Evolutionary conservation across 140 eudicot genomes (phyloP).

Genomic region (Bidens hawaiensis): DNA sequence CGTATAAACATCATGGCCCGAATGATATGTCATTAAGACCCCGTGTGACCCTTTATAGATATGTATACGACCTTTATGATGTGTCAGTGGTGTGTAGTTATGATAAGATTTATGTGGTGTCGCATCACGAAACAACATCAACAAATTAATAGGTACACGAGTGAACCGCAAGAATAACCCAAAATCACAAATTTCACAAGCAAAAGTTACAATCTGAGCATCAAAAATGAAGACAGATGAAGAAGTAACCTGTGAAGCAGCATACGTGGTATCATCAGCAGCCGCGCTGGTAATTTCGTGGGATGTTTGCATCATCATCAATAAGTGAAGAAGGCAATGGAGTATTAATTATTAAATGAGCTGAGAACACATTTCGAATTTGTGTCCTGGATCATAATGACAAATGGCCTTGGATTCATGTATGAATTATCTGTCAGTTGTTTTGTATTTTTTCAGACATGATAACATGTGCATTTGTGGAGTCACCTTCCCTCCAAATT

Average conservation of each 20-base stretch:
- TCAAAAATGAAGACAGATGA: slow-evolving; percentile 4
- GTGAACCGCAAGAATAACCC: neutral
- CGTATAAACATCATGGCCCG: no score
- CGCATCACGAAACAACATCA: slow-evolving; percentile 11
- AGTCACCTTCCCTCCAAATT: neutral
- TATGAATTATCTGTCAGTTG: neutral
- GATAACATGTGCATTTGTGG: slow-evolving; percentile 7
- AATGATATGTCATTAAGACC: no score
- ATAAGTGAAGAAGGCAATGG: slow-evolving; percentile 3
- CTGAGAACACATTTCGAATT: neutral
- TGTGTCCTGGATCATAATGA: neutral
- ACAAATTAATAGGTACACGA: slow-evolving; percentile 11
- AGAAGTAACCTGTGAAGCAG: slow-evolving; percentile 22
- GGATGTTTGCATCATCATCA: slow-evolving; percentile 31
- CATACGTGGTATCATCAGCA: slow-evolving; percentile 10
- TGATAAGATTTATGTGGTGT: slow-evolving; percentile 1
- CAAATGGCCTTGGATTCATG: slow-evolving; percentile 2
- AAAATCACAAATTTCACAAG: slow-evolving; percentile 13
- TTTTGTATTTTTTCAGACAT: neutral
- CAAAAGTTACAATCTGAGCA: neutral
- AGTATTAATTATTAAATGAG: no score
- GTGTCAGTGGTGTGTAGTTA: no score
- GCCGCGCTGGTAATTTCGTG: slow-evolving; percentile 20
- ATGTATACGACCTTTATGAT: no score
- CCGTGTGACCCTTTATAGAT: no score